Conservation (phyloP, 1,139 yeast species). For the Zygoascus meyerae region DNA sequence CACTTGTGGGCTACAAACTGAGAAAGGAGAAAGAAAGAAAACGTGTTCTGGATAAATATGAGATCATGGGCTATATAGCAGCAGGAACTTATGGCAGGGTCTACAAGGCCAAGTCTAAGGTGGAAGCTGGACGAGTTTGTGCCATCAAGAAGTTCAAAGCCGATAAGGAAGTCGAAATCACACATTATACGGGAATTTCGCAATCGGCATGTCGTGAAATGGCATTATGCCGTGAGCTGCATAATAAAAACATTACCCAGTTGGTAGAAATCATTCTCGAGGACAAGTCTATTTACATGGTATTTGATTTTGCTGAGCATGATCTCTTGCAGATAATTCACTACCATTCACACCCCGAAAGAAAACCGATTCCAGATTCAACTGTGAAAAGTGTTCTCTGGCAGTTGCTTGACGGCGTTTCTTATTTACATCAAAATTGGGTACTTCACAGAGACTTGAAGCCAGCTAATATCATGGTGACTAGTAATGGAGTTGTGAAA, state of each 20-base stretch:
- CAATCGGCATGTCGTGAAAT: conserved; percentile 96
- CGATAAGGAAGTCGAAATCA: conserved; percentile 84
- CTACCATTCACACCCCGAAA: conserved; percentile 85
- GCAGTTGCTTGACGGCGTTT: conserved; percentile 89
- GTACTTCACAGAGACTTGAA: conserved; percentile 89
- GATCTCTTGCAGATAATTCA: conserved; percentile 90
- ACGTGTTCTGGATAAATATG: conserved; percentile 75
- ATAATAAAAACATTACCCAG: conserved; percentile 71
- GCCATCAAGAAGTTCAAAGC: conserved; percentile 97
- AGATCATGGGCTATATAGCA: conserved; percentile 90
- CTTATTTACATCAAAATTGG: conserved; percentile 93
- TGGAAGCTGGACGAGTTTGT: conserved; percentile 23
- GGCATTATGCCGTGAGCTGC: conserved; percentile 86
- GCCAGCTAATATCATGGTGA: conserved; percentile 97
- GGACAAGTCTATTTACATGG: conserved; percentile 87
- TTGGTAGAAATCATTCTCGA: conserved; percentile 84
- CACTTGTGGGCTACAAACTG: conserved; percentile 33
- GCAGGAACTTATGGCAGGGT: conserved; percentile 98
- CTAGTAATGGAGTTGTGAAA: conserved; percentile 80
- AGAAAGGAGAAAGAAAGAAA: conserved; percentile 66
- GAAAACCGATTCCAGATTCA: conserved; percentile 67
- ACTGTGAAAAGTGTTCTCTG: conserved; percentile 80
- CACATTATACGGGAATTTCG: conserved; percentile 90
- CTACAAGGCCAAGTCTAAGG: conserved; percentile 66
- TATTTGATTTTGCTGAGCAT: conserved; percentile 93